phyloP scores from a whole-genome alignment of 495 filamentous ascomycete genomes.

The Penicillium crystallinum region DNA sequence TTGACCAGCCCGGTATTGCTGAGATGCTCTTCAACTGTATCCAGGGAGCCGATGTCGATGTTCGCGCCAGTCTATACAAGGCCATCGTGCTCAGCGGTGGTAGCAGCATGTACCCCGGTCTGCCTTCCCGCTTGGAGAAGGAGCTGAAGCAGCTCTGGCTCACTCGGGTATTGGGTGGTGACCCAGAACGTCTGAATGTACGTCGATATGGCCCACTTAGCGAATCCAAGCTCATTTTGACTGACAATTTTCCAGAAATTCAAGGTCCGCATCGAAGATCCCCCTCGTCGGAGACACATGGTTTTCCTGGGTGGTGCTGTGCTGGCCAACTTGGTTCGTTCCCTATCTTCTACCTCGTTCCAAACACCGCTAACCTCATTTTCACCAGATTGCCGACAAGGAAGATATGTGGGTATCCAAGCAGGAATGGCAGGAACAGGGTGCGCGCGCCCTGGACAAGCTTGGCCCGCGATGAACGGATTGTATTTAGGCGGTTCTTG shows the following conservation, averaged over 20 bases:
- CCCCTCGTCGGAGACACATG: slow-evolving; percentile 94
- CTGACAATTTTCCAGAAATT: slow-evolving; percentile 66
- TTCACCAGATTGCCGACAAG: slow-evolving; percentile 83
- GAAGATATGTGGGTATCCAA: slow-evolving; percentile 98
- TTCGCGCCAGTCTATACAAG: slow-evolving; percentile 88
- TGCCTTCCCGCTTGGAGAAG: slow-evolving; percentile 93
- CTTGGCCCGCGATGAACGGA: slow-evolving; percentile 65
- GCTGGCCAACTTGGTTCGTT: slow-evolving; percentile 80
- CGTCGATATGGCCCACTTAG: slow-evolving; percentile 15
- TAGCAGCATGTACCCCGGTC: slow-evolving; percentile 96
- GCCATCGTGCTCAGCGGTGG: slow-evolving; percentile 95
- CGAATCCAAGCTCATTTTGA: background rate
- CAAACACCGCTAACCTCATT: slow-evolving; percentile 14
- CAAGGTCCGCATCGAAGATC: slow-evolving; percentile 98
- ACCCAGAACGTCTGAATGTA: slow-evolving; percentile 84
- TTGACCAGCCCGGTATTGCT: slow-evolving; percentile 93
- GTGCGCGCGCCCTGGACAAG: slow-evolving; percentile 79
- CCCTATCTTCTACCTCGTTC: background rate
- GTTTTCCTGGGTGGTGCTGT: slow-evolving; percentile 97
- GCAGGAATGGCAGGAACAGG: slow-evolving; percentile 94
- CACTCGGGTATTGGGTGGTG: slow-evolving; percentile 78
- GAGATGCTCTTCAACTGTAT: slow-evolving; percentile 99
- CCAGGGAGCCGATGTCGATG: slow-evolving; percentile 90
- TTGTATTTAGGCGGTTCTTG: slow-evolving; percentile 23
- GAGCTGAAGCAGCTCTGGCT: slow-evolving; percentile 98